These are phyloP conservation scores for Lichtheimia corymbifera DNA, from an alignment of 371 early-diverging fungal species.

Conservation along the genomic window DNA sequence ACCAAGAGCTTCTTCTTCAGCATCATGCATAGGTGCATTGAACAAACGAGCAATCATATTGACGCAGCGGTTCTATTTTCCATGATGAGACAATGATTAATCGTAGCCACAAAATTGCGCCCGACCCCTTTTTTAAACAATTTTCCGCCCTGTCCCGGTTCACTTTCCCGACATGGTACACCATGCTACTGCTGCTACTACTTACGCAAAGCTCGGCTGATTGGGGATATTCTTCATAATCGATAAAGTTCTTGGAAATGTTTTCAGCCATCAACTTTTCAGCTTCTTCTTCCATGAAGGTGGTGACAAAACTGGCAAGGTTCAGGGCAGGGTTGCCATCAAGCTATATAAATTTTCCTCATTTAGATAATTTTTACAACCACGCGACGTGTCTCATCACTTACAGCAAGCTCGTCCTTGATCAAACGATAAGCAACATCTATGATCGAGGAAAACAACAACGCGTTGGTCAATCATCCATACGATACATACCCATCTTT, in stretches of 20 bases:
- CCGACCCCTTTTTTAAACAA: background rate
- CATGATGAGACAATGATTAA: constrained; percentile 9
- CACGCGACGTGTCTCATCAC: background rate
- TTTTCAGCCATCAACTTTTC: constrained; percentile 72
- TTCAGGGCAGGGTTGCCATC: constrained; percentile 74
- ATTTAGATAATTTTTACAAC: no score
- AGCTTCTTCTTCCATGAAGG: constrained; percentile 62
- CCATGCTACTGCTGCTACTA: background rate
- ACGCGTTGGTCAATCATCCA: background rate
- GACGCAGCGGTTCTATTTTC: constrained; percentile 68
- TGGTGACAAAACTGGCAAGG: constrained; percentile 74
- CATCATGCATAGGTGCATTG: constrained; percentile 50
- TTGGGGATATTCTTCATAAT: constrained; percentile 71
- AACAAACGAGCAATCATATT: constrained; percentile 69
- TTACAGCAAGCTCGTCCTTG: constrained; percentile 49
- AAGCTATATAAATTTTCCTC: constrained; percentile 29
- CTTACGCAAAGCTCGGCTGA: constrained; percentile 48
- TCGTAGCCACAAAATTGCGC: no score
- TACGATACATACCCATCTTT: background rate
- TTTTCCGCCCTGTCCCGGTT: background rate
- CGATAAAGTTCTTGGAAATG: constrained; percentile 70
- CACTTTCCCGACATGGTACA: background rate
- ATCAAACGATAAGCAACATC: constrained; percentile 47
- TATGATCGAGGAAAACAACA: constrained; percentile 6
- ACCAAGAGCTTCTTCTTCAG: constrained; percentile 50